Conservation (phyloP, 1,284 basidiomycete species). For the Porodaedalea pini region DNA sequence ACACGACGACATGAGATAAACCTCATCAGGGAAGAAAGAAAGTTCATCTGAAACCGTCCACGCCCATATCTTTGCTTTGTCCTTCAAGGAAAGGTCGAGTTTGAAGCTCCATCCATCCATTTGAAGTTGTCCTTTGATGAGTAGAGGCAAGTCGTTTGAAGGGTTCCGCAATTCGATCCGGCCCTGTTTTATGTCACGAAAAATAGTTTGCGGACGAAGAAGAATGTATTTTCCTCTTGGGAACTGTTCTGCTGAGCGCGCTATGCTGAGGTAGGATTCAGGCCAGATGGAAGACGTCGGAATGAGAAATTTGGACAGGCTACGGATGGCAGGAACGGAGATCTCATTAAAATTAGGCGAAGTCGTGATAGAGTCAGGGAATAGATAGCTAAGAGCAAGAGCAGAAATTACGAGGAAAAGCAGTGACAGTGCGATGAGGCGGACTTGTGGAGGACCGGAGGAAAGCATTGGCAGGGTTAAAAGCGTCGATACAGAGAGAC, state of each 20-base stretch:
- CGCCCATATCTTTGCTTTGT: not conserved
- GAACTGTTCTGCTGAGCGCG: not conserved
- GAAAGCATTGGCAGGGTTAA: slow-evolving; percentile 2
- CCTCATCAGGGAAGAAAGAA: slow-evolving; percentile 2
- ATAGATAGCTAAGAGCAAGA: not conserved
- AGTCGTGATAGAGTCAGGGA: not conserved
- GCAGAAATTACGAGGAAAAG: not conserved
- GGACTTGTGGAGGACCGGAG: not conserved
- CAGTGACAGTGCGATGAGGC: not conserved
- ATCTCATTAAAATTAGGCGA: not conserved
- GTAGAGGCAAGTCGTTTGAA: slow-evolving; percentile 7
- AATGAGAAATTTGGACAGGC: slow-evolving; percentile 14
- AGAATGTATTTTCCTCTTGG: not conserved
- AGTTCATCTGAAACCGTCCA: slow-evolving; percentile 11
- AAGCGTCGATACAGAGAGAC: not conserved
- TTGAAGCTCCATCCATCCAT: slow-evolving; percentile 11
- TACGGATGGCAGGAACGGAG: not conserved
- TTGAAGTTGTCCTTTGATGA: slow-evolving; percentile 5
- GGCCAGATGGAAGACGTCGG: slow-evolving; percentile 18
- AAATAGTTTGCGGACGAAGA: not conserved
- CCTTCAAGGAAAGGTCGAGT: not conserved
- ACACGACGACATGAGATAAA: not conserved
- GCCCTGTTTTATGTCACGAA: slow-evolving; percentile 14
- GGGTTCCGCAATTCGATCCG: slow-evolving; percentile 12
- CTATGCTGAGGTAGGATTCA: slow-evolving; percentile 5